These are phyloP conservation scores for Seiridium unicorne DNA, from an alignment of 2,329 filamentous ascomycete genomes.

Conservation along the genomic window DNA sequence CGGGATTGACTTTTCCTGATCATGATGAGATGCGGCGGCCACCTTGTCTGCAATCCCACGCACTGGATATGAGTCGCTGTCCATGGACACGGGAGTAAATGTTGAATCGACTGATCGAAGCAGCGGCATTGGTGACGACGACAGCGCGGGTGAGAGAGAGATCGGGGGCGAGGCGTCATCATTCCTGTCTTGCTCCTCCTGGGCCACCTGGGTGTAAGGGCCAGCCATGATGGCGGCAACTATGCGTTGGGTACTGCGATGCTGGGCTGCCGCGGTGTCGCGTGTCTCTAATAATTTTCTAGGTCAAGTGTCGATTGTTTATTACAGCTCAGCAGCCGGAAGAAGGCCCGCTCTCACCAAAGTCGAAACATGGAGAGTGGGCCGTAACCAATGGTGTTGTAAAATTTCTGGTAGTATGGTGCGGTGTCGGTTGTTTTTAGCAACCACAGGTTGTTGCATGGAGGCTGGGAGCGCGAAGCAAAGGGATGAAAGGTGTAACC, in stretches of 20 bases:
- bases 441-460: too few relatives aligned
- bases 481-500: not conserved
- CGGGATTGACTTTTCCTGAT: slow-evolving; percentile 3
- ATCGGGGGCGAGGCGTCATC: slow-evolving; percentile 19
- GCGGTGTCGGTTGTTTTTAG: too few relatives aligned
- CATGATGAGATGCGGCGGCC: not conserved
- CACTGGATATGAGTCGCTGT: slow-evolving; percentile 21
- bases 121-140: slow-evolving; percentile 30
- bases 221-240: not conserved
- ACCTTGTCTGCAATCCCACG: not conserved
- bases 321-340: not conserved
- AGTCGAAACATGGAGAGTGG: slow-evolving; percentile 4
- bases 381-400: not conserved
- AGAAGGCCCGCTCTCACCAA: not conserved
- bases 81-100: slow-evolving; percentile 30
- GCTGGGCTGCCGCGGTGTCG: not conserved
- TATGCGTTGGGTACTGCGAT: not conserved
- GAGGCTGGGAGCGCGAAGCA: not conserved
- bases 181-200: slow-evolving; percentile 23
- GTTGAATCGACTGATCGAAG: slow-evolving; percentile 21
- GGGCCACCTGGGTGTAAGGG: slow-evolving; percentile 10
- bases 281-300: not conserved
- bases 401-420: not conserved
- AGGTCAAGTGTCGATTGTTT: not conserved
- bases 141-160: slow-evolving; percentile 24